Percentiles rank a stretch among this genome's conserved stretches.
phyloP scores from a whole-genome alignment of 2,329 filamentous ascomycete species.

The Calonectria honghensis region DNA sequence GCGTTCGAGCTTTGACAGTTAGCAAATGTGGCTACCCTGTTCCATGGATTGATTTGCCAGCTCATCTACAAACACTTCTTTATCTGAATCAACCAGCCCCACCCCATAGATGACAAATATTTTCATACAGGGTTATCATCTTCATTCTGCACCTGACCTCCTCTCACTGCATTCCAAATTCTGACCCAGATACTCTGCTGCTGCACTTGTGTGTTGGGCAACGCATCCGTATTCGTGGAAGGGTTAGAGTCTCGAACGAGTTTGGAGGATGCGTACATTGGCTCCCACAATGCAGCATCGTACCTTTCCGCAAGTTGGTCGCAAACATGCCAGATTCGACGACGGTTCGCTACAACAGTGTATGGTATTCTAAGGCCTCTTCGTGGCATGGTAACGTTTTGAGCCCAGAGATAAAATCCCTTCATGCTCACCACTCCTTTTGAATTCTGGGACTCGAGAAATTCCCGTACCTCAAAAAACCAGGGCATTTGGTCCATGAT shows the following conservation, averaged over 20 bases:
- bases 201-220: neutral
- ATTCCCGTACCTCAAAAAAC: neutral
- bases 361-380: neutral
- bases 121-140: neutral
- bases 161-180: neutral
- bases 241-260: neutral
- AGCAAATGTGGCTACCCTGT: neutral
- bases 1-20: neutral
- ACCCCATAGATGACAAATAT: neutral
- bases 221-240: neutral
- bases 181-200: neutral
- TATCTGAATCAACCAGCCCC: neutral
- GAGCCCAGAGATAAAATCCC: neutral
- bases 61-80: neutral
- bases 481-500: neutral
- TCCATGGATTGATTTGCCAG: neutral
- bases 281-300: neutral
- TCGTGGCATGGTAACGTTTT: neutral
- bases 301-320: neutral
- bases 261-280: too few species aligned
- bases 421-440: neutral
- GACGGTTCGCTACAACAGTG: neutral
- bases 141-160: neutral
- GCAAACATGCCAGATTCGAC: neutral
- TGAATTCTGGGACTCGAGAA: neutral